phyloP scores from a whole-genome alignment of 139 green algal species.

The Zygnema circumcarinatum region DNA sequence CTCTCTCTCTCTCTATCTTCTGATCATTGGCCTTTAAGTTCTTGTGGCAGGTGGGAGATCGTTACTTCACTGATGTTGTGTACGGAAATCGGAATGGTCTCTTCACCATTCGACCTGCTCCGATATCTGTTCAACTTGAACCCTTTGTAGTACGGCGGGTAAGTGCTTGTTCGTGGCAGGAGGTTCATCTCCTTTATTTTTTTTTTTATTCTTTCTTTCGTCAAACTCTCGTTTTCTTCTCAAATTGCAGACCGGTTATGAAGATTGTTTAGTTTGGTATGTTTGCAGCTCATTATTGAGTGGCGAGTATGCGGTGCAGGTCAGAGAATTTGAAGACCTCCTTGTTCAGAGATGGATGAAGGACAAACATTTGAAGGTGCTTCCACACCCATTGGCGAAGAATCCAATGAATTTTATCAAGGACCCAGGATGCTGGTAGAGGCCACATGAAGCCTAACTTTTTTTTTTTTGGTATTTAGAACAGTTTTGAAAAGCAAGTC shows the following conservation, averaged over 20 bases:
- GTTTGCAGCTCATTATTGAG: not conserved
- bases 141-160: conserved; percentile 51
- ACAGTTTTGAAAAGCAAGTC: too few species aligned
- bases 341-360: not conserved
- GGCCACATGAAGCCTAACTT: too few species aligned
- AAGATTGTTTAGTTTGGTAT: not conserved
- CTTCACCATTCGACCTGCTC: conserved; percentile 53
- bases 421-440: conserved; percentile 19
- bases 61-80: conserved; percentile 61
- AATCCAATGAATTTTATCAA: not conserved
- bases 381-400: not conserved
- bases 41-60: conserved; percentile 61
- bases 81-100: conserved; percentile 64
- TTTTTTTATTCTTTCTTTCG: not conserved
- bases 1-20: too few species aligned
- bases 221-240: not conserved
- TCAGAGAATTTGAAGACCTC: not conserved
- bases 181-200: conserved; percentile 26
- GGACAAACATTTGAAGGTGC: not conserved
- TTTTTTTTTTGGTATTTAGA: too few species aligned
- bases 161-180: not conserved
- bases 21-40: too few species aligned
- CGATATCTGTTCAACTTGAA: conserved; percentile 24
- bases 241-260: not conserved
- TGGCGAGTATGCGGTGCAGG: not conserved